Evolutionary conservation across 2,329 filamentous ascomycete genomes (phyloP), one percentile per base, ranked within the genome.

Genomic region (Penicillium olsonii): DNA sequence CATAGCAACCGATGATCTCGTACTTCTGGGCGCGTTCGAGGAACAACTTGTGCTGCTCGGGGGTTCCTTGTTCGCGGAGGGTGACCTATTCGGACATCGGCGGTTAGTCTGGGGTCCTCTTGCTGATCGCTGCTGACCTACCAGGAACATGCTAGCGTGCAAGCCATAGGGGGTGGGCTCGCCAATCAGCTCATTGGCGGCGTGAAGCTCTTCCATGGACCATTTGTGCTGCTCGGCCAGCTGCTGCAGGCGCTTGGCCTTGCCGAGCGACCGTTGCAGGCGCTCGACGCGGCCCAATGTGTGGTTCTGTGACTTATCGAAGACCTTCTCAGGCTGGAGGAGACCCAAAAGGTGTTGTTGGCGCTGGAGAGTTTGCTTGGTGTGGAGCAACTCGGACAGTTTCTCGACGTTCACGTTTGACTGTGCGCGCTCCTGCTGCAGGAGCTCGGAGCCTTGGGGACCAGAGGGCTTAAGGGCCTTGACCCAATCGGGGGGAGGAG

Each of bases 231-330:
- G 73, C 45, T 82, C 78, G 24, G 81, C 77, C 50, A 92, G 74
- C 61, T 87, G 83, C 47, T 84, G 81, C 60, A 92, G 71, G 42
- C 80, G 80, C 78, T 92, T 92, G 39, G 79, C 87, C 51, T 87
- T 78, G 5, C 83, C 87, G 47, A 92, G 75, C 1, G 88, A 82
- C 27, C 80, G 82, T 65, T 88, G 81, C 62, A 91, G 84, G 41
- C 84, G 80, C 54, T 88, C 85, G 20, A 82, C 78, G 37, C 88
- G 77, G 35, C 87, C 87, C 57, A 83, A 79, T 67, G 88, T 88
- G 72, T 90, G 89, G 66, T 90, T 90, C 56, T 87, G 84, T 3
- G 84, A 84, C 73, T 91, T 92, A 71, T 91, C 85, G 59, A 92
- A 91, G 48, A 90, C 79, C 44, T 82, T 81, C 50, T 92, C 86